Percentiles rank a stretch among this genome's conserved stretches.
Conservation (phyloP, 2,329 filamentous ascomycete species). For the Capronia epimyces region DNA sequence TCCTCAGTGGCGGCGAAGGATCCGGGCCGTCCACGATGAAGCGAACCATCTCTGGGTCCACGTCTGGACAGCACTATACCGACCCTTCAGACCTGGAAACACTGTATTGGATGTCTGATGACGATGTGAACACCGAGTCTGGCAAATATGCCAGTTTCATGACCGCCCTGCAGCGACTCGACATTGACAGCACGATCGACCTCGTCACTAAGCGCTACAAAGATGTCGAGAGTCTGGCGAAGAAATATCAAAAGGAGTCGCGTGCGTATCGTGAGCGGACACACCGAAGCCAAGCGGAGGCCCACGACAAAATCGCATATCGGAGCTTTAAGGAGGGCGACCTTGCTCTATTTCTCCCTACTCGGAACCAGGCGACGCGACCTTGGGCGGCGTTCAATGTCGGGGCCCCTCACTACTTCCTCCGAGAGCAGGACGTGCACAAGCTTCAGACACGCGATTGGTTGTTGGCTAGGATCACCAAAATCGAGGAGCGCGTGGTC, state of each 20-base stretch:
- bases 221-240: conserved; percentile 85
- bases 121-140: conserved; percentile 61
- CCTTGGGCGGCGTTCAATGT: conserved; percentile 99
- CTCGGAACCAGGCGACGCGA: conserved; percentile 84
- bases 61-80: conserved; percentile 51
- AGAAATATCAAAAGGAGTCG: conserved; percentile 88
- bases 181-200: conserved; percentile 77
- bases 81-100: conserved; percentile 65
- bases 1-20: conserved; percentile 35
- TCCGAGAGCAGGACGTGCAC: conserved; percentile 86
- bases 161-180: conserved; percentile 67
- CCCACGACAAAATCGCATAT: conserved; percentile 93
- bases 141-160: conserved; percentile 71
- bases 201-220: conserved; percentile 83
- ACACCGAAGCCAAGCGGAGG: conserved; percentile 72
- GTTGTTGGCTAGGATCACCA: conserved; percentile 89
- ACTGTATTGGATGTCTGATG: conserved; percentile 74
- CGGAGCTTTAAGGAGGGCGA: conserved; percentile 95
- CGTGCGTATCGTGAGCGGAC: conserved; percentile 82
- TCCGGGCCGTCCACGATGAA: conserved; percentile 33
- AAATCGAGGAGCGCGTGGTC: conserved; percentile 87
- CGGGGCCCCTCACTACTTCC: conserved; percentile 92
- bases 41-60: conserved; percentile 45
- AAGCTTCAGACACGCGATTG: conserved; percentile 80
- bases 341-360: conserved; percentile 87